phyloP scores from a whole-genome alignment of 495 filamentous ascomycete genomes.

The Darksidea phi region DNA sequence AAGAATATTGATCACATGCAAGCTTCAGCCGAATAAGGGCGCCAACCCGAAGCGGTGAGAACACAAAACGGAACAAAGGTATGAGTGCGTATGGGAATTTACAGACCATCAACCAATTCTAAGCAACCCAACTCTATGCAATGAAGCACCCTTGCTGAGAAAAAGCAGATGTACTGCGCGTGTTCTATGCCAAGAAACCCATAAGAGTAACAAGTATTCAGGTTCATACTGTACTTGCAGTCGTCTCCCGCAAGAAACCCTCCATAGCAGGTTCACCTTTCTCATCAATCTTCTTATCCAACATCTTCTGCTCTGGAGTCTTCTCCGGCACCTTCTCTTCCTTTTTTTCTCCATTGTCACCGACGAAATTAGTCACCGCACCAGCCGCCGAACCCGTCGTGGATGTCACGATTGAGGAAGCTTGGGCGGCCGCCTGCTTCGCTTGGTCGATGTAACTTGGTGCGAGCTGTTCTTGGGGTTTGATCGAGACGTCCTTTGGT shows the following conservation, averaged over 20 bases:
- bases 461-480: slow-evolving; percentile 24
- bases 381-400: slow-evolving; percentile 26
- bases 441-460: slow-evolving; percentile 38
- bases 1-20: too few species aligned
- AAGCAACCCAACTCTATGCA: too few species aligned
- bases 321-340: slow-evolving; percentile 30
- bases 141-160: too few species aligned
- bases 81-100: too few species aligned
- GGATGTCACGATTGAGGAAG: slow-evolving; percentile 22
- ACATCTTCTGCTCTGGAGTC: slow-evolving; percentile 23
- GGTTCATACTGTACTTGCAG: slow-evolving; percentile 16
- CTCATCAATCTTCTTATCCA: slow-evolving; percentile 38
- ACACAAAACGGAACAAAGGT: too few species aligned
- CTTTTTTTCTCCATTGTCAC: slow-evolving; percentile 13
- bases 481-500: slow-evolving; percentile 41
- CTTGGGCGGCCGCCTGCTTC: slow-evolving; percentile 32
- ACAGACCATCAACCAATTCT: too few species aligned
- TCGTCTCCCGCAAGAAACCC: slow-evolving; percentile 42
- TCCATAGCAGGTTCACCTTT: slow-evolving; percentile 38
- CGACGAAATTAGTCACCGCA: slow-evolving; percentile 3
- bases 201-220: not conserved
- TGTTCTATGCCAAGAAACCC: too few species aligned
- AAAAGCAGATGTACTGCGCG: too few species aligned
- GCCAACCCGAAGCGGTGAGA: too few species aligned
- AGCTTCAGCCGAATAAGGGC: too few species aligned